Evolutionary conservation across 2,329 filamentous ascomycete genomes (phyloP).

Genomic region (Aspergillus caelatus): DNA sequence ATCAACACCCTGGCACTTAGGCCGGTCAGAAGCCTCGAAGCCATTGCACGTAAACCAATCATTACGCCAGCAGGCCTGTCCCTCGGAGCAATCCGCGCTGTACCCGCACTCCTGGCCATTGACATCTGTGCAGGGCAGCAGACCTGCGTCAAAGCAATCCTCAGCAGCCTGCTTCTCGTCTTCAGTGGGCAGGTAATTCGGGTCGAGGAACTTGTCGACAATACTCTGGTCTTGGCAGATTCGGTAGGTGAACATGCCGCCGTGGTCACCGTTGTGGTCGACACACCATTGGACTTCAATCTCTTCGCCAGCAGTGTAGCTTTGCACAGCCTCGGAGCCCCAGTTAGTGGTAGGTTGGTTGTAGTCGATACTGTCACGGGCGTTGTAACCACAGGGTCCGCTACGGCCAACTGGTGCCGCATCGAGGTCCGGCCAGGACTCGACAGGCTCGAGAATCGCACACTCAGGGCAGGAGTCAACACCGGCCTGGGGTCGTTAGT

Average conservation of each 20-base stretch:
- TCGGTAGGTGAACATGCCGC: constrained; percentile 60
- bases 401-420: constrained; percentile 51
- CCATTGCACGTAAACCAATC: constrained; percentile 58
- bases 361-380: constrained; percentile 57
- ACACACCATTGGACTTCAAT: constrained; percentile 60
- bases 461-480: constrained; percentile 58
- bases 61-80: constrained; percentile 52
- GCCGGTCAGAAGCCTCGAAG: constrained; percentile 17
- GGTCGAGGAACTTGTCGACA: constrained; percentile 54
- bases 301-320: constrained; percentile 50
- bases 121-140: constrained; percentile 55
- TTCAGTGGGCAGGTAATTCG: constrained; percentile 52
- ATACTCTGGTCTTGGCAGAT: constrained; percentile 57
- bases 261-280: constrained; percentile 60
- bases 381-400: constrained; percentile 59
- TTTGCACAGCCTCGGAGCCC: constrained; percentile 48
- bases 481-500: constrained; percentile 35
- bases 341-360: constrained; percentile 51
- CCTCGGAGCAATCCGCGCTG: constrained; percentile 51
- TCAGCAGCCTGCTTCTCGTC: constrained; percentile 58
- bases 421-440: constrained; percentile 54
- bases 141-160: constrained; percentile 54
- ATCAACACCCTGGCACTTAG: constrained; percentile 50
- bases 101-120: constrained; percentile 53
- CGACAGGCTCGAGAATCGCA: constrained; percentile 57